phyloP scores from a whole-genome alignment of 495 filamentous ascomycete genomes.

The Aspergillus conjunctus region DNA sequence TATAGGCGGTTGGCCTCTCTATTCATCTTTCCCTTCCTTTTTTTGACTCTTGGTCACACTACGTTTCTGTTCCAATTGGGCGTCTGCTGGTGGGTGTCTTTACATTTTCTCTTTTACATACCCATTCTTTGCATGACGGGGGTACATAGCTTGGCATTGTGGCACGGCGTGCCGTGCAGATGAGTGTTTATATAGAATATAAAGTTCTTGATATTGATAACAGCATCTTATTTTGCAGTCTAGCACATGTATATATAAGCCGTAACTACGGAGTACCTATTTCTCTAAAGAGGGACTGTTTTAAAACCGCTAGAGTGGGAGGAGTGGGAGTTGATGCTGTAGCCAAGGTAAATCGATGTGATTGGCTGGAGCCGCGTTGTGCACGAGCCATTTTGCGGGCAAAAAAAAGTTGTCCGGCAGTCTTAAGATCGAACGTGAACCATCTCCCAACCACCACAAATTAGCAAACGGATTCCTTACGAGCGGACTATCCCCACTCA shows the following conservation, averaged over 20 bases:
- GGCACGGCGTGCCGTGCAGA: constrained; percentile 17
- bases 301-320: too few relatives aligned
- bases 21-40: constrained; percentile 6
- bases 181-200: constrained; percentile 7
- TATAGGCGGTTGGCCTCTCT: constrained; percentile 33
- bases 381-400: constrained; percentile 25
- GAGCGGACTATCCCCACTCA: too few relatives aligned
- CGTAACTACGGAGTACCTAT: too few relatives aligned
- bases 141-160: constrained; percentile 21
- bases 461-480: too few relatives aligned
- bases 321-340: neutral
- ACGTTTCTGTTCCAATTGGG: neutral
- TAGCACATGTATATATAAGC: too few relatives aligned
- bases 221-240: neutral
- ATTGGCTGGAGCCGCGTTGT: constrained; percentile 10
- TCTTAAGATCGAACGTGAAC: constrained; percentile 3
- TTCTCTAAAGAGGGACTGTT: neutral
- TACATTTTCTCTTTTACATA: constrained; percentile 20
- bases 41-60: neutral
- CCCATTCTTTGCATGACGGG: constrained; percentile 24
- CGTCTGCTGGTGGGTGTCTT: constrained; percentile 13
- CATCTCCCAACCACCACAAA: neutral
- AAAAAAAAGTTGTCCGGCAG: constrained; percentile 23
- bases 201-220: constrained; percentile 4
- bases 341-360: neutral